Evolutionary conservation across 306 rosid species (phyloP).

Genomic region (Vigna angularis): DNA sequence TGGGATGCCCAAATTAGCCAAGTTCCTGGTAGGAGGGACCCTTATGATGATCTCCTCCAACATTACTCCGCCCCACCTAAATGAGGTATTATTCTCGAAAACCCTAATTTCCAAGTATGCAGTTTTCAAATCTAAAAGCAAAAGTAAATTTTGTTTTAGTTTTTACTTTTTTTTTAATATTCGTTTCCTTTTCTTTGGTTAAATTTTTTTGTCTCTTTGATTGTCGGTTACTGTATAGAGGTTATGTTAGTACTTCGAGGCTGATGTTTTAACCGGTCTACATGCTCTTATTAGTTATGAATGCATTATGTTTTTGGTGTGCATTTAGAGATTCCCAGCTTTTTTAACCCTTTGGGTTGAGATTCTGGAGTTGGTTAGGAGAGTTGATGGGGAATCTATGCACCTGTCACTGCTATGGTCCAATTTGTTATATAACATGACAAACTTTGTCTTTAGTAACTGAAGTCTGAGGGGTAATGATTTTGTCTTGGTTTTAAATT

Average conservation of each 20-base stretch:
- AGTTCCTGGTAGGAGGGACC: conserved; percentile 84
- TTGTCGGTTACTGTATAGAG: neutral
- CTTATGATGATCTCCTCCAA: conserved; percentile 83
- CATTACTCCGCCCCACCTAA: conserved; percentile 51
- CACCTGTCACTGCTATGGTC: neutral
- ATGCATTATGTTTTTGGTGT: neutral
- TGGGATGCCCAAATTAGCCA: conserved; percentile 98
- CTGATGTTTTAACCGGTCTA: neutral
- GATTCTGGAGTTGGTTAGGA: conserved; percentile 24
- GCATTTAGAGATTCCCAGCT: neutral
- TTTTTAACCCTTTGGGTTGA: neutral
- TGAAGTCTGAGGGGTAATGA: neutral
- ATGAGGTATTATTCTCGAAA: conserved; percentile 47
- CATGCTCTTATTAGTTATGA: neutral
- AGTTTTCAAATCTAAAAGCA: neutral
- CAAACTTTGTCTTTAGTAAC: conserved; percentile 6
- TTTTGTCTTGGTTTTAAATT: neutral
- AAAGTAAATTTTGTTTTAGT: neutral
- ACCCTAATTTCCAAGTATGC: neutral
- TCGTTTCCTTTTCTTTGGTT: neutral
- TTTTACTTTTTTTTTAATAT: neutral
- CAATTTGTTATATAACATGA: neutral
- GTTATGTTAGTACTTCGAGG: neutral
- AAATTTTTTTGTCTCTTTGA: neutral
- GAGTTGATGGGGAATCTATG: conserved; percentile 20